phyloP scores from a whole-genome alignment of 306 rosid species.

The Castanospermum australe region DNA sequence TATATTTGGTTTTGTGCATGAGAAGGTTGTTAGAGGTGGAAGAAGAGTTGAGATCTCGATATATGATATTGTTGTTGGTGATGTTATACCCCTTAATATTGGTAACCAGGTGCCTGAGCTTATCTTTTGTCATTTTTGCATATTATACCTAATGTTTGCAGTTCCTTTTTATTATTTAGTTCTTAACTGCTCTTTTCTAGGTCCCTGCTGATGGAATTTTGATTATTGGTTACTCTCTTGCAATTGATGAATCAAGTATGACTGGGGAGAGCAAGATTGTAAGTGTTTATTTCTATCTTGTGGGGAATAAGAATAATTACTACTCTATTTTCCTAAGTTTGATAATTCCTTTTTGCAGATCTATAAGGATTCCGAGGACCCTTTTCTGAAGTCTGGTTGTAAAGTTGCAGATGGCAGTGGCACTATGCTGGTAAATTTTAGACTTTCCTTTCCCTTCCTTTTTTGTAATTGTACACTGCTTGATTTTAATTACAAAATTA shows the following conservation, averaged over 20 bases:
- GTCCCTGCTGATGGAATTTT: conserved; percentile 91
- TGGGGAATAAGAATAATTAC: not conserved
- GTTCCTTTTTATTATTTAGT: conserved; percentile 8
- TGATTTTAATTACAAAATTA: conserved; percentile 8
- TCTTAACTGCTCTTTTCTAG: conserved; percentile 35
- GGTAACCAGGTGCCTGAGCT: conserved; percentile 65
- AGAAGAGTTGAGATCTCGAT: conserved; percentile 77
- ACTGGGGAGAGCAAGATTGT: conserved; percentile 94
- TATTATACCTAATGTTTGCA: conserved; percentile 6
- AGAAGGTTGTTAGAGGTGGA: conserved; percentile 76
- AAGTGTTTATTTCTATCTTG: conserved; percentile 33
- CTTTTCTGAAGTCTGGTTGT: conserved; percentile 89
- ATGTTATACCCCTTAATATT: conserved; percentile 75
- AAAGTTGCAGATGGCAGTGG: conserved; percentile 95
- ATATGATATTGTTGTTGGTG: conserved; percentile 84
- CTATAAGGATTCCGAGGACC: conserved; percentile 60
- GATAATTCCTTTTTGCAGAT: conserved; percentile 46
- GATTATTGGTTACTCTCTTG: conserved; percentile 71
- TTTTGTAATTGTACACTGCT: not conserved
- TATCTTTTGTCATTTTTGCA: conserved; percentile 12
- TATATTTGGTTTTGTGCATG: conserved; percentile 1
- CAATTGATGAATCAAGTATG: conserved; percentile 91
- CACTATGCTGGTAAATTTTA: conserved; percentile 68
- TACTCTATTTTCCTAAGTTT: not conserved
- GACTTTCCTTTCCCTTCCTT: not conserved